Evolutionary conservation across 2,329 filamentous ascomycete genomes (phyloP).

Genomic region (Cordyceps militaris): DNA sequence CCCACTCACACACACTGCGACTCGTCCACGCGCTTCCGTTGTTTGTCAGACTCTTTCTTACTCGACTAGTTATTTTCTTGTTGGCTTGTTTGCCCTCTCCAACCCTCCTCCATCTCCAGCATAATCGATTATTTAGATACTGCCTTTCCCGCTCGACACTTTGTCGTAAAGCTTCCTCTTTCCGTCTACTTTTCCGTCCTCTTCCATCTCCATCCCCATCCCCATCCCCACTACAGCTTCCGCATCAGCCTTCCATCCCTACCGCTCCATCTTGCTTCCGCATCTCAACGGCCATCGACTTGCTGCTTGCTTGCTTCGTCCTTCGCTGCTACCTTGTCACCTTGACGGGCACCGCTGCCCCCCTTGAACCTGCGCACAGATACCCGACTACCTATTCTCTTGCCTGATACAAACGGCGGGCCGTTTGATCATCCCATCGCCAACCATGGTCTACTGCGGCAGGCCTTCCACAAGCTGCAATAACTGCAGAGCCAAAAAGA

Average conservation of each 20-base stretch:
- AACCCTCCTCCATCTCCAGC: not conserved
- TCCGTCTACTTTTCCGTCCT: not conserved
- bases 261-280: not conserved
- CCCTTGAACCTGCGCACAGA: not conserved
- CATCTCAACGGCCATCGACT: slow-evolving; percentile 5
- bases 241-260: not conserved
- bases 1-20: not conserved
- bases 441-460: slow-evolving; percentile 13
- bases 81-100: not conserved
- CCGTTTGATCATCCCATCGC: not conserved
- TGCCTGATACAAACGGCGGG: slow-evolving; percentile 5
- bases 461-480: slow-evolving; percentile 14
- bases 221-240: not conserved
- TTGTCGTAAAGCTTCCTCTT: not conserved
- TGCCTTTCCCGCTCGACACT: no score
- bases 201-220: not conserved
- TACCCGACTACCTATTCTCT: not conserved
- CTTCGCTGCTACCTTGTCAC: not conserved
- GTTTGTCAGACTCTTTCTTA: slow-evolving; percentile 7
- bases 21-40: slow-evolving; percentile 3
- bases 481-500: slow-evolving; percentile 13
- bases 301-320: slow-evolving; percentile 6
- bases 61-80: not conserved
- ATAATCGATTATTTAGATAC: no score
- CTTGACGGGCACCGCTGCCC: not conserved